These are phyloP conservation scores for Xerocomus spinulosus DNA, from an alignment of 768 basidiomycete genomes.

Conservation along the genomic window DNA sequence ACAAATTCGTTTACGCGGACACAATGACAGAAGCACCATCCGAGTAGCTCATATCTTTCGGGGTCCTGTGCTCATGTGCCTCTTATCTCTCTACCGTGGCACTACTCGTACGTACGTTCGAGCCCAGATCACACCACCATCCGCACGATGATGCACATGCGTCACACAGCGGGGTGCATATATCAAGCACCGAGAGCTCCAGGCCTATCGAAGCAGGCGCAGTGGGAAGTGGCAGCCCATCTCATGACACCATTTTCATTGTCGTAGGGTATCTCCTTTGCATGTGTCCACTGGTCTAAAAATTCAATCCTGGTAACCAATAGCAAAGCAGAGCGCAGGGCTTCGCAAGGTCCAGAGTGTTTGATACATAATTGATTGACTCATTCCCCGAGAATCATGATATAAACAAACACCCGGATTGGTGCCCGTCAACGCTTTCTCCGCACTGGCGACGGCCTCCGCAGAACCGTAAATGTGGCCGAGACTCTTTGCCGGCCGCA, in stretches of 20 bases:
- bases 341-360: conserved; percentile 3
- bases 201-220: background rate
- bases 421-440: background rate
- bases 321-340: too few species aligned
- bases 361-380: background rate
- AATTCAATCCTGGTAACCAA: background rate
- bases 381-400: background rate
- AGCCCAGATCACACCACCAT: conserved; percentile 9
- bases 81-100: conserved; percentile 12
- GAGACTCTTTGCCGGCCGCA: background rate
- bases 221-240: background rate
- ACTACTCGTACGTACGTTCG: conserved; percentile 14
- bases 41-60: conserved; percentile 7
- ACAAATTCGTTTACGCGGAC: background rate
- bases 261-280: background rate
- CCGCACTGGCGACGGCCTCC: conserved; percentile 2
- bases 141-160: conserved; percentile 9
- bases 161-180: background rate
- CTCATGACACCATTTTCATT: background rate
- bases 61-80: conserved; percentile 16
- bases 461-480: conserved; percentile 1
- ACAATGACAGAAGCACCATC: conserved; percentile 13
- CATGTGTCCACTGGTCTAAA: background rate
- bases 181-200: background rate
- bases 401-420: background rate